Evolutionary conservation across 2,329 filamentous ascomycete genomes (phyloP).

Genomic region (Colletotrichum higginsianum): DNA sequence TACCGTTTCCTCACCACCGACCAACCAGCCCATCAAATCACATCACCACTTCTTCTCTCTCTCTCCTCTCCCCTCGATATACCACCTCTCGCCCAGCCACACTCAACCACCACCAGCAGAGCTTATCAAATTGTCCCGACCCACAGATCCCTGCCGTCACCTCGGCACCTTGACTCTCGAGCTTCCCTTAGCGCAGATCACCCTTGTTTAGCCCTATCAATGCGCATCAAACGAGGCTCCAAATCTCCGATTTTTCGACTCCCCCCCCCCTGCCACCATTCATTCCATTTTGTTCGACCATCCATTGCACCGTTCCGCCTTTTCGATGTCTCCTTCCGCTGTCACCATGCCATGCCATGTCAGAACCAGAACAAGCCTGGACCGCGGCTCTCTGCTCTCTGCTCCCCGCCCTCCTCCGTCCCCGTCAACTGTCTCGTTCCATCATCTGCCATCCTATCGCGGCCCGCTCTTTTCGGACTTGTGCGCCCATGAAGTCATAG

Average conservation of each 20-base stretch:
- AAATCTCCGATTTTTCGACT: slow-evolving; percentile 21
- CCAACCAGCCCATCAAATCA: no score
- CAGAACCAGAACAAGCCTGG: background rate
- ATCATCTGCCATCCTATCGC: background rate
- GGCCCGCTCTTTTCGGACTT: slow-evolving; percentile 28
- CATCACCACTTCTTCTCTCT: no score
- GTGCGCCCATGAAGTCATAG: slow-evolving; percentile 38
- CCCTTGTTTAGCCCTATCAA: slow-evolving; percentile 21
- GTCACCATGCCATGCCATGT: background rate
- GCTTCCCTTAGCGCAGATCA: slow-evolving; percentile 32
- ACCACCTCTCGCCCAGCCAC: no score
- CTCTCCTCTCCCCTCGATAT: background rate
- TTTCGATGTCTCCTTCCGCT: slow-evolving; percentile 3
- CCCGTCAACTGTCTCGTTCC: background rate
- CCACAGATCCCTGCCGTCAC: background rate
- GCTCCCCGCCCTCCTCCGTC: slow-evolving; percentile 12
- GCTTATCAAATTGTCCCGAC: background rate
- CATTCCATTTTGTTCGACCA: background rate
- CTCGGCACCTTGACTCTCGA: slow-evolving; percentile 29
- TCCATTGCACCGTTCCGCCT: background rate
- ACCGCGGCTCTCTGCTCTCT: slow-evolving; percentile 17
- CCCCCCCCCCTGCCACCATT: background rate
- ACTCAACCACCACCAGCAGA: background rate
- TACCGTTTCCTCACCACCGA: background rate
- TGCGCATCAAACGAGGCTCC: background rate